Conservation (phyloP, 2,329 filamentous ascomycete genomes). For the Sporothrix mexicana region DNA sequence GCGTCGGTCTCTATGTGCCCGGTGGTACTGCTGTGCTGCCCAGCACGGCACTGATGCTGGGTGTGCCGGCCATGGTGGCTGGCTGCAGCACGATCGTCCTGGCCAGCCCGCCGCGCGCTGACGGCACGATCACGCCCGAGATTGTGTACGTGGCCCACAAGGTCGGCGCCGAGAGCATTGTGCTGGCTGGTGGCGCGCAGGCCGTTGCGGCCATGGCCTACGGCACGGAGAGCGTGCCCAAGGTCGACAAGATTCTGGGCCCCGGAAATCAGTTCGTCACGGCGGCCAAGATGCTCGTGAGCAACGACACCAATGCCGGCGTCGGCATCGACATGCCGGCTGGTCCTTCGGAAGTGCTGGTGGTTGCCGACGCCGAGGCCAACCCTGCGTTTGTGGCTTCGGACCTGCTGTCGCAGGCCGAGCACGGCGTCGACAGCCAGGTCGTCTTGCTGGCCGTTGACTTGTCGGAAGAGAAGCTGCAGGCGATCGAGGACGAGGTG, state of each 20-base stretch:
- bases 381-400: conserved; percentile 96
- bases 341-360: conserved; percentile 94
- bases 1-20: conserved; percentile 95
- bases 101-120: conserved; percentile 85
- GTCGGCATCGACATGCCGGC: conserved; percentile 99
- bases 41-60: conserved; percentile 96
- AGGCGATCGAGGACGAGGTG: conserved; percentile 88
- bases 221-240: conserved; percentile 89
- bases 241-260: conserved; percentile 98
- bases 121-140: conserved; percentile 91
- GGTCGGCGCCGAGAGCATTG: conserved; percentile 92
- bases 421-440: conserved; percentile 95
- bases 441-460: conserved; percentile 89
- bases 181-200: conserved; percentile 93
- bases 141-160: conserved; percentile 98
- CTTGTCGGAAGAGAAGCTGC: conserved; percentile 72
- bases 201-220: conserved; percentile 97
- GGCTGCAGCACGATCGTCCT: conserved; percentile 95
- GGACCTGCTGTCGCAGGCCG: conserved; percentile 89
- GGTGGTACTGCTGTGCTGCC: conserved; percentile 97
- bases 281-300: conserved; percentile 96
- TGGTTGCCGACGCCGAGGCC: conserved; percentile 84
- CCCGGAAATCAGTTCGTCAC: conserved; percentile 99
- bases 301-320: conserved; percentile 93
- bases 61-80: conserved; percentile 95